phyloP scores from a whole-genome alignment of 176 grass and related monocot genomes.

The Canna indica region DNA sequence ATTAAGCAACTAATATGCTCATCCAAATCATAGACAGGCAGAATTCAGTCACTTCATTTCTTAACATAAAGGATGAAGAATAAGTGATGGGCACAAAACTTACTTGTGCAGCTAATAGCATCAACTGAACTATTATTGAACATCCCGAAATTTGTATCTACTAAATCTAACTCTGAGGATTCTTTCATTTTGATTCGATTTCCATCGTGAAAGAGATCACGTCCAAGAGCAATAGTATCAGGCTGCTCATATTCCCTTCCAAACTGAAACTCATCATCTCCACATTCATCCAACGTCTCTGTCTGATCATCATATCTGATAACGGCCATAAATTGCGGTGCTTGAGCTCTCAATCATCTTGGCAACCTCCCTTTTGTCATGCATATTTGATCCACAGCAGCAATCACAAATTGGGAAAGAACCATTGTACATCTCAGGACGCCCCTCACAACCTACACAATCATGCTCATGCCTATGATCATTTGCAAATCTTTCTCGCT shows the following conservation, averaged over 20 bases:
- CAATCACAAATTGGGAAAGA: constrained; percentile 61
- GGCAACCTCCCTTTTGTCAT: constrained; percentile 8
- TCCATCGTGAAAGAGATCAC: constrained; percentile 23
- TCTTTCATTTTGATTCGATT: constrained; percentile 20
- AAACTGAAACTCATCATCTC: constrained; percentile 30
- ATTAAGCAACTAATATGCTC: no score
- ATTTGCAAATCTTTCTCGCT: constrained; percentile 14
- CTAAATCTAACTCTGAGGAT: constrained; percentile 25
- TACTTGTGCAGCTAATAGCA: constrained; percentile 14
- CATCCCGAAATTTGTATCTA: constrained; percentile 49
- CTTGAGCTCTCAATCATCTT: constrained; percentile 29
- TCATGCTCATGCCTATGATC: constrained; percentile 30
- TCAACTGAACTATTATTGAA: constrained; percentile 6
- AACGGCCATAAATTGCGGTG: constrained; percentile 64
- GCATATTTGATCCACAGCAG: constrained; percentile 38
- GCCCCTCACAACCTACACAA: no score
- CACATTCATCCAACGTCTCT: constrained; percentile 67
- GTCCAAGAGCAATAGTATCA: constrained; percentile 30
- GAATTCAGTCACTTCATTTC: no score
- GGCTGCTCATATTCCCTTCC: constrained; percentile 12
- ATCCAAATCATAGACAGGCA: no score
- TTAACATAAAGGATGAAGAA: no score
- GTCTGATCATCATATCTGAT: constrained; percentile 90
- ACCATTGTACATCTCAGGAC: constrained; percentile 51
- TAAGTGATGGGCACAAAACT: constrained; percentile 10